phyloP scores from a whole-genome alignment of 1,284 basidiomycete genomes.

The Heliocybe sulcata region DNA sequence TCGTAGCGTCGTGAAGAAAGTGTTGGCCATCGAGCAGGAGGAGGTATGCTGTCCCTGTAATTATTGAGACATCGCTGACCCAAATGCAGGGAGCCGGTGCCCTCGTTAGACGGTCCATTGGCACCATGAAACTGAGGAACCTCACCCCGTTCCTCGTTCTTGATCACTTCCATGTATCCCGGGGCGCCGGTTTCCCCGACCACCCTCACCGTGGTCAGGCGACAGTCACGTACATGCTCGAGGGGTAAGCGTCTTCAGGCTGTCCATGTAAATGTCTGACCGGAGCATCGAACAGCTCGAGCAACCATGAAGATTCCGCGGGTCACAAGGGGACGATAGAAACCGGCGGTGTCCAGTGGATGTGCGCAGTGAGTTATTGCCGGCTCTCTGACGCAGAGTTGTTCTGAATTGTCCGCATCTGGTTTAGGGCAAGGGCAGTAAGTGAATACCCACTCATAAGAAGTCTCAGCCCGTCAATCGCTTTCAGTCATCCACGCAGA shows the following conservation, averaged over 20 bases:
- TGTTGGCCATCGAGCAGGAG: slow-evolving; percentile 72
- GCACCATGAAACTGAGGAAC: slow-evolving; percentile 68
- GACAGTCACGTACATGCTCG: slow-evolving; percentile 84
- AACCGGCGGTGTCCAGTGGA: slow-evolving; percentile 90
- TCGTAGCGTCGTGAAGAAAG: slow-evolving; percentile 66
- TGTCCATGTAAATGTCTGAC: background rate
- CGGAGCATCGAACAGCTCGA: slow-evolving; percentile 30
- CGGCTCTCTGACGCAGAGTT: background rate
- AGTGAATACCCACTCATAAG: slow-evolving; percentile 11
- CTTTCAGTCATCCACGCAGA: slow-evolving; percentile 70
- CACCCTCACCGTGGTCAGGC: slow-evolving; percentile 90
- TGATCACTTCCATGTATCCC: slow-evolving; percentile 65
- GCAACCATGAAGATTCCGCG: slow-evolving; percentile 87
- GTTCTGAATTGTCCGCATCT: background rate
- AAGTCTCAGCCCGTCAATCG: background rate
- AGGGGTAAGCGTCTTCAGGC: slow-evolving; percentile 46
- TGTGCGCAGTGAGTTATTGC: slow-evolving; percentile 71
- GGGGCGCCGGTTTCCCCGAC: slow-evolving; percentile 71
- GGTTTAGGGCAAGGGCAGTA: slow-evolving; percentile 31
- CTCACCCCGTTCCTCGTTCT: slow-evolving; percentile 90
- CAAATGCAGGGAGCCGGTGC: slow-evolving; percentile 71
- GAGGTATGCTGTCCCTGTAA: slow-evolving; percentile 45
- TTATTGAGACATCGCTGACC: background rate
- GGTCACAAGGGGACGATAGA: slow-evolving; percentile 82
- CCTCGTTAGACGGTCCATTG: slow-evolving; percentile 86